Percentiles rank a stretch among this genome's conserved stretches.
Evolutionary conservation across 1,284 basidiomycete genomes (phyloP).

Genomic region (Phellopilus nigrolimitatus): DNA sequence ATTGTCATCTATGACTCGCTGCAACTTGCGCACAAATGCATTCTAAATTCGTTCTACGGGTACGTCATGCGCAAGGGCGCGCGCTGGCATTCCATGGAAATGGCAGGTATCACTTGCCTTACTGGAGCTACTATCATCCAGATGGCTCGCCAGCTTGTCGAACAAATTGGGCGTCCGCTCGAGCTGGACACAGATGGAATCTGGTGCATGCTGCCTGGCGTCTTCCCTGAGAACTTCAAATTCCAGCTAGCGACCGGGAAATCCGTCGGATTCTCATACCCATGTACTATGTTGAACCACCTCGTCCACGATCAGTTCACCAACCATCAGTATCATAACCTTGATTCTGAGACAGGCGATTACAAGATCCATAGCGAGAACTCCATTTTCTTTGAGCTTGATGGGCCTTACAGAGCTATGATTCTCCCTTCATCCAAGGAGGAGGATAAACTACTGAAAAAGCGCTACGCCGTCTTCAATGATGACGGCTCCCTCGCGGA

Average conservation of each 20-base stretch:
- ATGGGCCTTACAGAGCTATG: conserved; percentile 99
- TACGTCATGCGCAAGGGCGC: conserved; percentile 99
- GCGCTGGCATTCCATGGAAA: conserved; percentile 99
- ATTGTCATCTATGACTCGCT: conserved; percentile 99
- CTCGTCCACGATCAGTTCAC: conserved; percentile 95
- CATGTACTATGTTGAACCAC: conserved; percentile 99
- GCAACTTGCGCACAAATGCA: conserved; percentile 99
- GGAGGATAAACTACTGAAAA: conserved; percentile 98
- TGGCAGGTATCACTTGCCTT: conserved; percentile 99
- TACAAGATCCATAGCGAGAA: conserved; percentile 94
- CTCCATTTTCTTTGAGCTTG: conserved; percentile 99
- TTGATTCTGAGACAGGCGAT: conserved; percentile 78
- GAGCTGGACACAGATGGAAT: conserved; percentile 99
- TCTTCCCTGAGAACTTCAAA: conserved; percentile 97
- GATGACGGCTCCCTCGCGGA: conserved; percentile 96
- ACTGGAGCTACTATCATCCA: conserved; percentile 99
- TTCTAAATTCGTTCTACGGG: conserved; percentile 99
- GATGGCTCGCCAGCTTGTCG: conserved; percentile 97
- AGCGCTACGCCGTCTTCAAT: conserved; percentile 99
- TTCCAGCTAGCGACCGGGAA: conserved; percentile 91
- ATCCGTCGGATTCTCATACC: conserved; percentile 90
- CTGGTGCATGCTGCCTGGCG: conserved; percentile 99
- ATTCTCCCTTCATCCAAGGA: conserved; percentile 99
- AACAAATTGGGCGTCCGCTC: conserved; percentile 94
- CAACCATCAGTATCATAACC: conserved; percentile 96